phyloP scores from a whole-genome alignment of 2,329 filamentous ascomycete genomes.

The Colletotrichum salicis region DNA sequence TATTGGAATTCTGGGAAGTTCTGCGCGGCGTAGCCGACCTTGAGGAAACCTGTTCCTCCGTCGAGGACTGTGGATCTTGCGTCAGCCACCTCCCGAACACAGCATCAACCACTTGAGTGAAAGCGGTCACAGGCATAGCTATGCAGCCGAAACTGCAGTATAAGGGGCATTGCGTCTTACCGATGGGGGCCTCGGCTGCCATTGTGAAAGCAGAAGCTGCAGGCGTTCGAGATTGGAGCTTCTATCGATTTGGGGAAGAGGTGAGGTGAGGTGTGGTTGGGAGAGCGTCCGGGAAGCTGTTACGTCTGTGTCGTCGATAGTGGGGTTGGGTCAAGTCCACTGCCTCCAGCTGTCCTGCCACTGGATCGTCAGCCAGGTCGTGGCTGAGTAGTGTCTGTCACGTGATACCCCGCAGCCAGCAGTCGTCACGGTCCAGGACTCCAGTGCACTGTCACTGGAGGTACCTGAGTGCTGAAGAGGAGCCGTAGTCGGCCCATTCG shows the following conservation, averaged over 20 bases:
- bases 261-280: conserved; percentile 24
- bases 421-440: neutral
- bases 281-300: conserved; percentile 33
- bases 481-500: neutral
- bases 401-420: conserved; percentile 50
- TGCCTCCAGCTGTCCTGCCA: conserved; percentile 26
- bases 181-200: conserved; percentile 67
- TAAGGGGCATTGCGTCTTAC: conserved; percentile 48
- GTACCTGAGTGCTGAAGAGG: neutral
- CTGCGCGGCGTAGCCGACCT: conserved; percentile 98
- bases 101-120: neutral
- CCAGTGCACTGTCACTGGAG: conserved; percentile 5
- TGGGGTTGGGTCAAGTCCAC: conserved; percentile 33
- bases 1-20: conserved; percentile 99
- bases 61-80: conserved; percentile 80
- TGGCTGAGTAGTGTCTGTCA: conserved; percentile 41
- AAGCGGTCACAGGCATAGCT: neutral
- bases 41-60: conserved; percentile 99
- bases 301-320: conserved; percentile 38
- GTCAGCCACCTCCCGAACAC: conserved; percentile 32
- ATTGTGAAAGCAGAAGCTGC: conserved; percentile 48
- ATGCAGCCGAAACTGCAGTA: neutral
- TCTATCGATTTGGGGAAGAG: conserved; percentile 43
- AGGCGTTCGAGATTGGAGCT: conserved; percentile 25
- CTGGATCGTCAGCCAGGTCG: conserved; percentile 31